Conservation (phyloP, 2,329 filamentous ascomycete species). For the Exophiala spinifera region DNA sequence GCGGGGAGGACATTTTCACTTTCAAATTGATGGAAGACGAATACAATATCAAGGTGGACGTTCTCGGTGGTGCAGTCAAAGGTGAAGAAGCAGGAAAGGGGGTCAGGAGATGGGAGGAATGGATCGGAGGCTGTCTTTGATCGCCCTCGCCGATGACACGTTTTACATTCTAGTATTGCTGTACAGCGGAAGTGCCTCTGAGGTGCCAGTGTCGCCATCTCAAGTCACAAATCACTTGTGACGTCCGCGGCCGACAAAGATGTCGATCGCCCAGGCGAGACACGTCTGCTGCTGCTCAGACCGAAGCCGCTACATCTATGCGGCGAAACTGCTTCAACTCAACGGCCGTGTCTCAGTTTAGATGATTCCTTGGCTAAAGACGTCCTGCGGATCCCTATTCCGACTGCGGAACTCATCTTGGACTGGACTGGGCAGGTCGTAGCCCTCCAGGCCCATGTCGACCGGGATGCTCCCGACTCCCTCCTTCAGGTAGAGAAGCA, state of each 20-base stretch:
- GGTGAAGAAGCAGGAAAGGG: constrained; percentile 63
- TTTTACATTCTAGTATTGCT: too few relatives aligned
- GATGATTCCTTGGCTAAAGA: constrained; percentile 17
- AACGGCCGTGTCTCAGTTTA: constrained; percentile 1
- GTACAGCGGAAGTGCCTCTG: too few relatives aligned
- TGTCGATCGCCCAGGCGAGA: too few relatives aligned
- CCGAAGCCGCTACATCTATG: too few relatives aligned
- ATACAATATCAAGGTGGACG: constrained; percentile 70
- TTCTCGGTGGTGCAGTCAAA: constrained; percentile 67
- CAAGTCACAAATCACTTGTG: too few relatives aligned
- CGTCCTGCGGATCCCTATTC: constrained; percentile 8
- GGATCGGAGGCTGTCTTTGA: constrained; percentile 76
- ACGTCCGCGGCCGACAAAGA: too few relatives aligned
- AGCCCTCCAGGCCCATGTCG: constrained; percentile 33
- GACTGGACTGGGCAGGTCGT: constrained; percentile 23
- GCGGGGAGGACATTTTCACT: constrained; percentile 70
- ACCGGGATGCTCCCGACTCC: constrained; percentile 48
- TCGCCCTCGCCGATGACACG: background rate
- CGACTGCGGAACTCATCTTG: constrained; percentile 24
- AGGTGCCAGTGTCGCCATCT: too few relatives aligned
- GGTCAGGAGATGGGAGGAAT: constrained; percentile 82
- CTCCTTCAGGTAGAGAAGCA: constrained; percentile 75
- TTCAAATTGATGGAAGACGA: constrained; percentile 80
- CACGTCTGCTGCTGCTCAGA: too few relatives aligned
- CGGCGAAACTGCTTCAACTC: too few relatives aligned